These are phyloP conservation scores for Gossypium sturtianum DNA, from an alignment of 345 rosid species.

Conservation along the genomic window DNA sequence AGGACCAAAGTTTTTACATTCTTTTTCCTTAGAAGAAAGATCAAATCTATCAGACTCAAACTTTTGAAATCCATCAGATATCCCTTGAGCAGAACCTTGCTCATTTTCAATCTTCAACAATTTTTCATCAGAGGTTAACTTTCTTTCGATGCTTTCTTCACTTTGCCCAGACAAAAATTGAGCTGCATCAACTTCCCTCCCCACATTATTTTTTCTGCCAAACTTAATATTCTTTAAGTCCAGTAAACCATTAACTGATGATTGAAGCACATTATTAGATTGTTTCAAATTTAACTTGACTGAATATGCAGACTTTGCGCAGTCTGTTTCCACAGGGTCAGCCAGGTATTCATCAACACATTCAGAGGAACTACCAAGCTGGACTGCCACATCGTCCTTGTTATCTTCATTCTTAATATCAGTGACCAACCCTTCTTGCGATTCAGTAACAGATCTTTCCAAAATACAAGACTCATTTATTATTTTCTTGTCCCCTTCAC, in stretches of 20 bases:
- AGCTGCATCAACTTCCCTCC: constrained; percentile 9
- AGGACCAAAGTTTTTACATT: constrained; percentile 12
- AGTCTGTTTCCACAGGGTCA: constrained; percentile 31
- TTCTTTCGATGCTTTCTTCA: constrained; percentile 19
- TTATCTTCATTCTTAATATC: constrained; percentile 14
- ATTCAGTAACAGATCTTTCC: constrained; percentile 14
- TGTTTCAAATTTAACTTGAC: constrained; percentile 13
- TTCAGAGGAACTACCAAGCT: constrained; percentile 29
- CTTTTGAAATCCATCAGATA: constrained; percentile 18
- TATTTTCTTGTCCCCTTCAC: constrained; percentile 13
- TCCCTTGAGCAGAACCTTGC: constrained; percentile 1
- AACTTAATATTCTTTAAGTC: constrained; percentile 9
- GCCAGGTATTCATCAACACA: constrained; percentile 38
- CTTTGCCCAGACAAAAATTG: constrained; percentile 7
- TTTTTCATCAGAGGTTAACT: constrained; percentile 8
- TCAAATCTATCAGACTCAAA: constrained; percentile 19
- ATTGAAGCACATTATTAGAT: constrained; percentile 15
- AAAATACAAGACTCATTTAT: constrained; percentile 3
- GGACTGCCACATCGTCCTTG: constrained; percentile 16
- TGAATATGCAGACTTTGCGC: constrained; percentile 24
- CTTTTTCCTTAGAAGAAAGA: constrained; percentile 22
- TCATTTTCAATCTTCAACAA: constrained; percentile 13
- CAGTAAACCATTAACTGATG: constrained; percentile 12
- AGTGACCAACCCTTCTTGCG: constrained; percentile 4
- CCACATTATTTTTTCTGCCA: constrained; percentile 8